A percentile compares a stretch with the other conserved stretches of the same genome.
These are phyloP conservation scores for Echites panduratus DNA, from an alignment of 257 asterid species.

Conservation along the genomic window DNA sequence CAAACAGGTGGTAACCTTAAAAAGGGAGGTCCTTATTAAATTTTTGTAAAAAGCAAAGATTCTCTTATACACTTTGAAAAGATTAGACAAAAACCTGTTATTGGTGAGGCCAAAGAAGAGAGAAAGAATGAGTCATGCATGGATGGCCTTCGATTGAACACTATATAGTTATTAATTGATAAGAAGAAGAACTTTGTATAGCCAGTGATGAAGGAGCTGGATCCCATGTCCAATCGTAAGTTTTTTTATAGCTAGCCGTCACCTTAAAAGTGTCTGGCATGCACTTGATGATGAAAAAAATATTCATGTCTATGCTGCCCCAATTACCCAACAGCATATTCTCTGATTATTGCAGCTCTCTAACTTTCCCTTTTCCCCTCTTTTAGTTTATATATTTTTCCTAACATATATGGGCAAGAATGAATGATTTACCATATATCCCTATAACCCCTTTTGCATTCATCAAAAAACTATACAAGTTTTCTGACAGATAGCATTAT, in stretches of 20 bases:
- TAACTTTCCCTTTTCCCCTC: no score
- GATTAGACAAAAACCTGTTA: slow-evolving; percentile 3
- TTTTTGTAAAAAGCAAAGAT: background rate
- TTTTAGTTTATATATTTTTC: background rate
- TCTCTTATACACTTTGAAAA: no score
- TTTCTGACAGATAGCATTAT: no score
- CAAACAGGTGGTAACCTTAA: slow-evolving; percentile 9
- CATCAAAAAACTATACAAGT: no score
- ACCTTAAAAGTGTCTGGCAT: slow-evolving; percentile 22
- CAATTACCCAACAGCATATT: slow-evolving; percentile 1
- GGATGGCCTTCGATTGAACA: slow-evolving; percentile 13
- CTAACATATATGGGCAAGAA: background rate
- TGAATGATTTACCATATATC: no score
- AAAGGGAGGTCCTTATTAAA: background rate
- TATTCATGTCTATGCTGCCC: slow-evolving; percentile 5
- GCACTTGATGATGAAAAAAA: slow-evolving; percentile 11
- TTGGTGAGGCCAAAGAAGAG: slow-evolving; percentile 14
- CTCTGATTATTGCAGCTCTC: background rate
- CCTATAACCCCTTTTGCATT: no score
- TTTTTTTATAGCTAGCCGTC: slow-evolving; percentile 24
- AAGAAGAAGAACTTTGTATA: slow-evolving; percentile 17
- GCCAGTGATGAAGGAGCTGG: slow-evolving; percentile 61
- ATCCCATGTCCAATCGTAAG: slow-evolving; percentile 38
- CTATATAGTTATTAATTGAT: background rate
- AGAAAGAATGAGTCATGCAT: slow-evolving; percentile 4